Base-by-base conservation (phyloP, 805 yeast genomes). In the Ogataea populi-albae region DNA sequence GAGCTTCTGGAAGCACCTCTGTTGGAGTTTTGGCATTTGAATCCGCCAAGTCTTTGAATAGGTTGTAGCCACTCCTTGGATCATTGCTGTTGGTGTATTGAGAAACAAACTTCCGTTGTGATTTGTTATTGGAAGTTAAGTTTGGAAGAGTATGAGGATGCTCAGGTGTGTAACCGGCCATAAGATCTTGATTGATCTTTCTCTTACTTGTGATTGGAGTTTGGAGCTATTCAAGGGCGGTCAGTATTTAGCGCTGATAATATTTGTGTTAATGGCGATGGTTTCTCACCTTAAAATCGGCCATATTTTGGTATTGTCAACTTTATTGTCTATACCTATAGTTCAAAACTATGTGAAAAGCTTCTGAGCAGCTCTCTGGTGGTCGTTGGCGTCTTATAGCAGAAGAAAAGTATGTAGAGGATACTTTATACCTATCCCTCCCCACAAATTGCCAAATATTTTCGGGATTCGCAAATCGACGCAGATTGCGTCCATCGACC, bases 131-230 rank as follows among this genome's bases (percentile, higher is more conserved):
- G 10, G 42, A 35, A 11, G 41, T 43, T 5, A 39, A 37, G 27
- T 45, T 46, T 12, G 52, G 46, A 40, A 44, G 35, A 10, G 48
- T 40, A 30, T 45, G 50, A 16, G 47, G 42, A 17, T 41, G 47
- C 15, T 46, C 49, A 3, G 53, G 50, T 22, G 46, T 48, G 32
- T 40, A 41, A 12, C 44, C 43, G 23, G 42, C 38, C 38, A 41
- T 34, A 25, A 37, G 41, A 17, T 49, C 52, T 33, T 38, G 46
- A 23, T 37, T 43, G 24, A 39, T 35, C 23, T 46, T 47, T 27
- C 45, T 38, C 30, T 44, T 49, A 41, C 40, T 37, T 30, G 45
- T 39, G 16, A 43, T 32, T 33, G 48, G 50, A 16, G 52, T 39
- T 16, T 44, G 47, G 8, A 45, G n/a, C 43, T 44, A 33, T 17